Conservation (phyloP, 352 stramenopile species). For the Pythium periplocum region DNA sequence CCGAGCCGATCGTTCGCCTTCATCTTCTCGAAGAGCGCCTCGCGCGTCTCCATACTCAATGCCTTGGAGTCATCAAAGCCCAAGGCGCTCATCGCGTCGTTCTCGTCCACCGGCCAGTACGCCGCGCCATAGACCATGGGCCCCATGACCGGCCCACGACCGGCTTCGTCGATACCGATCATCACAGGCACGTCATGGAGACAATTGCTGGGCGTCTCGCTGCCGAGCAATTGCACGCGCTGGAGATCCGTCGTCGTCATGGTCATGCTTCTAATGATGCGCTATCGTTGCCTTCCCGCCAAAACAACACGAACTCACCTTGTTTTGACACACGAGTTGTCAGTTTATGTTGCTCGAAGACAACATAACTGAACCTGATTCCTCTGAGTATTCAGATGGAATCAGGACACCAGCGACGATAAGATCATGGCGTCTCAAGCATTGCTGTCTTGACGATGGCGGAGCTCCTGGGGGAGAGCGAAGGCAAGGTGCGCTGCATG, state of each 20-base stretch:
- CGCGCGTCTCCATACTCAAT: constrained; percentile 81
- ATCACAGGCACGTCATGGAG: constrained; percentile 74
- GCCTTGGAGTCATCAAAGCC: constrained; percentile 96
- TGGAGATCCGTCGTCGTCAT: constrained; percentile 33
- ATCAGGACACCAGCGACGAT: constrained; percentile 1
- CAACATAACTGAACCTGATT: background rate
- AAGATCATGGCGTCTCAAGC: background rate
- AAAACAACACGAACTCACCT: background rate
- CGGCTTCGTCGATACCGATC: constrained; percentile 94
- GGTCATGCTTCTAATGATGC: constrained; percentile 1
- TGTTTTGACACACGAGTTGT: constrained; percentile 7
- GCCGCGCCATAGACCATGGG: constrained; percentile 94
- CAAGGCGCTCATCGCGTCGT: constrained; percentile 74
- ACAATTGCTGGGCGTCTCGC: constrained; percentile 52
- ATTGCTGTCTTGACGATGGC: background rate
- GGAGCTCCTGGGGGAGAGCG: no score
- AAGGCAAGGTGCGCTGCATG: constrained; percentile 8
- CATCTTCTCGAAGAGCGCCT: constrained; percentile 88
- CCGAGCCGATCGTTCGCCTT: constrained; percentile 58
- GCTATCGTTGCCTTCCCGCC: constrained; percentile 1
- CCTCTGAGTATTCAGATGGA: constrained; percentile 8
- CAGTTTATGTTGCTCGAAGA: no score
- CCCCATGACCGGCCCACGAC: constrained; percentile 90
- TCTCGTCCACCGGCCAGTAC: constrained; percentile 81
- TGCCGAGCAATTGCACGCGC: constrained; percentile 45